Evolutionary conservation across 2,329 filamentous ascomycete species (phyloP).

Genomic region (Pseudocercospora pini-densiflorae): DNA sequence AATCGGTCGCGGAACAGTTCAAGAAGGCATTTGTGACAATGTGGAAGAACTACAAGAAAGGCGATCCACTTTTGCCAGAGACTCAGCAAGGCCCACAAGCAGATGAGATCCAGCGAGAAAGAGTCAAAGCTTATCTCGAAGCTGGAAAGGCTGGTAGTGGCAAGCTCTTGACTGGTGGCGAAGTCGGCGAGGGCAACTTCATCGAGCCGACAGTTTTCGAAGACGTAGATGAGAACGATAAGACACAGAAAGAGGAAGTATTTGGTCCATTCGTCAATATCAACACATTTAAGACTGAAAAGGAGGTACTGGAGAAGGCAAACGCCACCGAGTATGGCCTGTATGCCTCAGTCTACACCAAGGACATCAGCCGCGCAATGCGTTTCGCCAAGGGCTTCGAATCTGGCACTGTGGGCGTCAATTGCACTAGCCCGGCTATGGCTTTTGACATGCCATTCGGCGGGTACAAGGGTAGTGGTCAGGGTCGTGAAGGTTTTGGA

Average conservation of each 20-base stretch:
- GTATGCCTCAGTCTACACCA: conserved; percentile 45
- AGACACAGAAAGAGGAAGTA: conserved; percentile 44
- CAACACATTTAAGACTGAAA: conserved; percentile 43
- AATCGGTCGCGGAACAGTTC: conserved; percentile 62
- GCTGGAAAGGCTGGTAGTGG: conserved; percentile 30
- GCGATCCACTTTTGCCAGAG: conserved; percentile 68
- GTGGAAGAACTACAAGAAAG: conserved; percentile 63
- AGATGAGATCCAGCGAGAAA: conserved; percentile 56
- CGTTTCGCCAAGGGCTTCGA: conserved; percentile 48
- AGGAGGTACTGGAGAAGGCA: conserved; percentile 42
- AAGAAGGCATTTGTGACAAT: conserved; percentile 62
- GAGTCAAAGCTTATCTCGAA: conserved; percentile 34
- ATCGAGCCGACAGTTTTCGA: conserved; percentile 54
- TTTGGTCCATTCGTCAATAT: conserved; percentile 46
- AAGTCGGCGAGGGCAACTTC: conserved; percentile 46
- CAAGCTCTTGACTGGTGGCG: conserved; percentile 32
- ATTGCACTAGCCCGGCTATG: conserved; percentile 44
- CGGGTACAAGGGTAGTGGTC: conserved; percentile 45
- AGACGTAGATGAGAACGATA: conserved; percentile 48
- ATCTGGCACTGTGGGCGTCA: conserved; percentile 46
- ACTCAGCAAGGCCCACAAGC: conserved; percentile 75
- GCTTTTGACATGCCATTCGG: conserved; percentile 47
- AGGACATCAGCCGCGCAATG: conserved; percentile 43
- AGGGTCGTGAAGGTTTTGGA: conserved; percentile 24
- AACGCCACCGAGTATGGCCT: conserved; percentile 47